Evolutionary conservation across 345 rosid species (phyloP).

Genomic region (Zanthoxylum bungeanum): DNA sequence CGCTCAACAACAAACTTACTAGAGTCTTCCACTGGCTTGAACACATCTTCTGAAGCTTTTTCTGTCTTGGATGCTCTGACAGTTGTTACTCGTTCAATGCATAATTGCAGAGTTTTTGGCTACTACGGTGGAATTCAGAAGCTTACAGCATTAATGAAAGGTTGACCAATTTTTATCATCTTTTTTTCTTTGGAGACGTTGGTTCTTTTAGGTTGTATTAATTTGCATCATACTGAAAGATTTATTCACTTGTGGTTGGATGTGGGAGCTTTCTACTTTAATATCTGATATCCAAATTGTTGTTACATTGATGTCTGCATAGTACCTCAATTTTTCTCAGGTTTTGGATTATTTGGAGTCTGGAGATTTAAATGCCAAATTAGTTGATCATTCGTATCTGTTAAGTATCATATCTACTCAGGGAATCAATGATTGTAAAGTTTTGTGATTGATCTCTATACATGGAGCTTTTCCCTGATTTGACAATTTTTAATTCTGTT

Average conservation of each 20-base stretch:
- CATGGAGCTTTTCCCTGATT: not conserved
- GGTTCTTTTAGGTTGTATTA: not conserved
- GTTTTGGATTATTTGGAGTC: not conserved
- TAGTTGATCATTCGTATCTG: not conserved
- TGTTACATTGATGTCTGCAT: not conserved
- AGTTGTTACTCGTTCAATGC: constrained; percentile 55
- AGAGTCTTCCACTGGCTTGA: constrained; percentile 38
- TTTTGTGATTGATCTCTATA: not conserved
- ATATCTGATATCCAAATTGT: not conserved
- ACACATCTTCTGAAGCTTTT: constrained; percentile 46
- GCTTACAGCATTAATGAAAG: constrained; percentile 70
- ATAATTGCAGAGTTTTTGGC: constrained; percentile 68
- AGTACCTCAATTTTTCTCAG: not conserved
- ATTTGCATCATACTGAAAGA: not conserved
- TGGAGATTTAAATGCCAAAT: not conserved
- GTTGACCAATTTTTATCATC: constrained; percentile 23
- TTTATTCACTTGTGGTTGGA: not conserved
- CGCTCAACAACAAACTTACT: constrained; percentile 29
- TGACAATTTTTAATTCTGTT: not conserved
- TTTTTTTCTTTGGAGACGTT: not conserved
- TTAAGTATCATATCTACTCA: not conserved
- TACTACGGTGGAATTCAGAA: constrained; percentile 65
- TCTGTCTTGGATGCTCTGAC: constrained; percentile 57
- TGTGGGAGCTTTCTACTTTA: constrained; percentile 5
- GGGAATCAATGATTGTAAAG: not conserved